Conservation (phyloP, 371 early-diverging fungal genomes). For the Apophysomyces trapeziformis region DNA sequence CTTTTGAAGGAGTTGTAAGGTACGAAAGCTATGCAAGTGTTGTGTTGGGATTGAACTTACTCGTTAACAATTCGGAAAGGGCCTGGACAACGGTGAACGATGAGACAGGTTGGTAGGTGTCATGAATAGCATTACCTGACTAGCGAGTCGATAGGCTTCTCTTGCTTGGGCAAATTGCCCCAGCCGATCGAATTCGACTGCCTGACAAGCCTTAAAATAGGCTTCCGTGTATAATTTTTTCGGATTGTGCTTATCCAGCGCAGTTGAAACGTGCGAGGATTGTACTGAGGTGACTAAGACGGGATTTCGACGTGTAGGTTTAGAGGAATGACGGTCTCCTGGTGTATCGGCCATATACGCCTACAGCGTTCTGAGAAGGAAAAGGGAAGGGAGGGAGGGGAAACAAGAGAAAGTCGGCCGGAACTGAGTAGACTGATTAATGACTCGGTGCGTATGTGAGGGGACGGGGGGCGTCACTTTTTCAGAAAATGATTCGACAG, state of each 20-base stretch:
- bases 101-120: not conserved
- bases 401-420: not conserved
- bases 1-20: not conserved
- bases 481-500: not conserved
- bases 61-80: not conserved
- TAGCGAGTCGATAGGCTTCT: slow-evolving; percentile 50
- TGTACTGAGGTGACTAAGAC: slow-evolving; percentile 13
- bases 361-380: not conserved
- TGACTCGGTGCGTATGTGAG: no score
- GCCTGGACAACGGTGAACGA: not conserved
- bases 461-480: not conserved
- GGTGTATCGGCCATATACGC: slow-evolving; percentile 24
- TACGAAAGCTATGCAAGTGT: slow-evolving; percentile 16
- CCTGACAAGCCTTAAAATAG: slow-evolving; percentile 49
- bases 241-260: not conserved
- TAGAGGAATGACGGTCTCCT: not conserved
- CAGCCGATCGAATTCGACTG: slow-evolving; percentile 52
- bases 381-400: not conserved
- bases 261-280: slow-evolving; percentile 19
- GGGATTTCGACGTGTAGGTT: not conserved
- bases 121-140: slow-evolving; percentile 39
- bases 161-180: slow-evolving; percentile 53
- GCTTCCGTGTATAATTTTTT: slow-evolving; percentile 49
- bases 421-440: not conserved
- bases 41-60: slow-evolving; percentile 20